Evolutionary conservation across 2,329 filamentous ascomycete species (phyloP).

Genomic region (Truncatella angustata): DNA sequence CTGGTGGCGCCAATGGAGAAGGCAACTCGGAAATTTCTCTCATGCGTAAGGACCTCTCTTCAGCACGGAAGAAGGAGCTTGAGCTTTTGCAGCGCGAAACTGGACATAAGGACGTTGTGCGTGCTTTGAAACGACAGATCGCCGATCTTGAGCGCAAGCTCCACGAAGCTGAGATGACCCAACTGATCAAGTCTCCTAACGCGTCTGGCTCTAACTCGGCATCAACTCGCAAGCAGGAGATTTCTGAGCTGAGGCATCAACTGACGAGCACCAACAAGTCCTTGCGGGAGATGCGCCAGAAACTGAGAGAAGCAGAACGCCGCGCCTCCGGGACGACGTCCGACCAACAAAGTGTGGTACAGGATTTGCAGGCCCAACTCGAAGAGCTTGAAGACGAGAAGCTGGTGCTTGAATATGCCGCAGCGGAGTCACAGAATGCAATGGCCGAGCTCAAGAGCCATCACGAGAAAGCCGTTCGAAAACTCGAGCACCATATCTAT

Average conservation of each 20-base stretch:
- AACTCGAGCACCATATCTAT: constrained; percentile 27
- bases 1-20: constrained; percentile 29
- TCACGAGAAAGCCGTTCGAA: constrained; percentile 42
- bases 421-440: constrained; percentile 53
- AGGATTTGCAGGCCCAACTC: constrained; percentile 64
- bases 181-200: constrained; percentile 5
- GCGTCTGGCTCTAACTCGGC: constrained; percentile 45
- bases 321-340: constrained; percentile 2
- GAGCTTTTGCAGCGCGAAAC: constrained; percentile 65
- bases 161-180: constrained; percentile 53
- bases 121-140: constrained; percentile 63
- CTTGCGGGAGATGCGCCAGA: constrained; percentile 52
- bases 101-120: constrained; percentile 60
- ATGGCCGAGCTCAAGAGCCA: constrained; percentile 50
- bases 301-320: constrained; percentile 50
- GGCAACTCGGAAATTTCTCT: constrained; percentile 55
- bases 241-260: constrained; percentile 44
- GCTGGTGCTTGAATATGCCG: constrained; percentile 53
- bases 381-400: constrained; percentile 65
- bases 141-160: constrained; percentile 65
- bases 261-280: constrained; percentile 22
- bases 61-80: constrained; percentile 64
- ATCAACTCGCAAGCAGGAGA: constrained; percentile 55
- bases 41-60: constrained; percentile 61
- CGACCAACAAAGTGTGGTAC: constrained; percentile 36